phyloP scores from a whole-genome alignment of 768 basidiomycete species.

The Boletus rufocinnamomeus region DNA sequence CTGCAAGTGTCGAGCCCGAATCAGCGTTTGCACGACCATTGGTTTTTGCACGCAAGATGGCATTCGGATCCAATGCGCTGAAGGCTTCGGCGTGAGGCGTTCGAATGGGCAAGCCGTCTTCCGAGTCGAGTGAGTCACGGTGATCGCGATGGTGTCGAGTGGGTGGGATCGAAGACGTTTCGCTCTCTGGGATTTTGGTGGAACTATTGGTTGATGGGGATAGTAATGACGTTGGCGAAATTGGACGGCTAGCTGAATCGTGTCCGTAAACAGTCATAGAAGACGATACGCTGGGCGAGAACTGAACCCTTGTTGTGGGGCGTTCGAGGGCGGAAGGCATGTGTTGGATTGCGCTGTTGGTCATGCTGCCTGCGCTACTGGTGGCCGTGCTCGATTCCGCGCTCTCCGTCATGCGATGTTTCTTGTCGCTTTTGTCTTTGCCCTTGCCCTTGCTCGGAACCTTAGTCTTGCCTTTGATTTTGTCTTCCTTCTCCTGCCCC shows the following conservation, averaged over 20 bases:
- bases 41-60: slow-evolving; percentile 42
- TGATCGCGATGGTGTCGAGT: slow-evolving; percentile 20
- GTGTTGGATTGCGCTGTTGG: slow-evolving; percentile 8
- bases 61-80: slow-evolving; percentile 55
- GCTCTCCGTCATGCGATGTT: slow-evolving; percentile 33
- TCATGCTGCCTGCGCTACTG: slow-evolving; percentile 34
- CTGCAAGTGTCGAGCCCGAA: slow-evolving; percentile 20
- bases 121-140: slow-evolving; percentile 32
- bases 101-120: slow-evolving; percentile 38
- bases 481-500: slow-evolving; percentile 22
- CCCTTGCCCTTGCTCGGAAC: slow-evolving; percentile 34
- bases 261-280: slow-evolving; percentile 7
- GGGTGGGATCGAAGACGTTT: slow-evolving; percentile 13
- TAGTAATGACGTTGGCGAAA: slow-evolving; percentile 20
- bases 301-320: slow-evolving; percentile 14
- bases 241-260: slow-evolving; percentile 22
- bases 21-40: slow-evolving; percentile 28
- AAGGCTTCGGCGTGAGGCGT: slow-evolving; percentile 68
- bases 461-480: slow-evolving; percentile 21
- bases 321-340: slow-evolving; percentile 10
- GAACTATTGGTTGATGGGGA: slow-evolving; percentile 13
- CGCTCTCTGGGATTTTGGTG: slow-evolving; percentile 7
- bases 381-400: slow-evolving; percentile 33
- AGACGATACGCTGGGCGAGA: slow-evolving; percentile 24
- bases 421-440: slow-evolving; percentile 34